Conservation (phyloP, 1,284 basidiomycete species). For the Waitea zeae region DNA sequence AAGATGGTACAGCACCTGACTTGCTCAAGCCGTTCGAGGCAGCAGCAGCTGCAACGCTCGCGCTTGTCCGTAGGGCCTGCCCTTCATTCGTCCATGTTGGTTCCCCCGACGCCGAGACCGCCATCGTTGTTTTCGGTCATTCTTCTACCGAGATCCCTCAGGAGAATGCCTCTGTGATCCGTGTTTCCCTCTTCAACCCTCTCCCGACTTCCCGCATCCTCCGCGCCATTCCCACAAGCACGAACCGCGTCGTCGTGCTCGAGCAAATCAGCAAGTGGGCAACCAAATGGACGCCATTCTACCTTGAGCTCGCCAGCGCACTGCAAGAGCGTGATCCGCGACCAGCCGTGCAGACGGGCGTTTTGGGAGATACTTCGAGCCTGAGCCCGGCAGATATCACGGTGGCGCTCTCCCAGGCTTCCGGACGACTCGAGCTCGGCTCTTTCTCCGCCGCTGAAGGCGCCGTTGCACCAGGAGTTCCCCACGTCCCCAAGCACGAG, state of each 20-base stretch:
- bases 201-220: conserved; percentile 51
- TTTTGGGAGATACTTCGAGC: conserved; percentile 32
- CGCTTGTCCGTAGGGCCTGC: conserved; percentile 43
- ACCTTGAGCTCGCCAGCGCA: conserved; percentile 66
- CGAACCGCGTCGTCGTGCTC: conserved; percentile 65
- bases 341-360: conserved; percentile 40
- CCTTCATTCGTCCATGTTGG: conserved; percentile 30
- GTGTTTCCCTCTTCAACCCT: conserved; percentile 63
- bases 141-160: conserved; percentile 21
- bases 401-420: conserved; percentile 16
- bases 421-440: conserved; percentile 30
- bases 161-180: conserved; percentile 48
- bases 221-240: conserved; percentile 42
- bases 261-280: conserved; percentile 65
- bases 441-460: conserved; percentile 10
- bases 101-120: conserved; percentile 26
- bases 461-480: conserved; percentile 16
- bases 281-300: conserved; percentile 81
- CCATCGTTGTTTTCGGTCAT: conserved; percentile 59
- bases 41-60: conserved; percentile 43
- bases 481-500: conserved; percentile 77
- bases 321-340: conserved; percentile 44
- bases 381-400: conserved; percentile 27
- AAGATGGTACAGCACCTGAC: conserved; percentile 8
- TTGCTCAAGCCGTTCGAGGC: conserved; percentile 43